These are phyloP conservation scores for Udeniomyces megalosporus DNA, from an alignment of 768 basidiomycete species.

Conservation along the genomic window DNA sequence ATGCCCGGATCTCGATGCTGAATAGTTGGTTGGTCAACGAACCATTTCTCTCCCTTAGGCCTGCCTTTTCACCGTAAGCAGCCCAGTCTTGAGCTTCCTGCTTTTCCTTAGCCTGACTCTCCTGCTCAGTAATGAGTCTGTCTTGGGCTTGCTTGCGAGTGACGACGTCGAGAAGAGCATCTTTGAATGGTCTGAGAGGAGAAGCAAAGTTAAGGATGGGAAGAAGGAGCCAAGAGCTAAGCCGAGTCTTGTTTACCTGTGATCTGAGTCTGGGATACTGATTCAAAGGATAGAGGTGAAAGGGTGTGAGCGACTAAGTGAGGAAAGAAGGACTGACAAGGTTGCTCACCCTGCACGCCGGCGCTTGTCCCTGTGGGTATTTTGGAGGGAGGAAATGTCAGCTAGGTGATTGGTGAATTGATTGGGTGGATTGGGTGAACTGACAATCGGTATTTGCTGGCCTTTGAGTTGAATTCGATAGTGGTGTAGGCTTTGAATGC, in stretches of 20 bases:
- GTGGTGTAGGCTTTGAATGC: neutral
- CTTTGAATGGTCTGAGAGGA: neutral
- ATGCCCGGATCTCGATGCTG: too few species aligned
- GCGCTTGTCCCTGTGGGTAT: neutral
- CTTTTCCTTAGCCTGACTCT: neutral
- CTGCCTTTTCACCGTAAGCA: neutral
- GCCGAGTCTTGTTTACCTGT: neutral
- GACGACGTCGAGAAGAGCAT: neutral
- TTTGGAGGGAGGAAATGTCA: too few species aligned
- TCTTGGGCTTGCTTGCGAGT: neutral
- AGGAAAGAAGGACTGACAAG: neutral
- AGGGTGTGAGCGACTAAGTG: neutral
- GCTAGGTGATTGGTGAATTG: neutral
- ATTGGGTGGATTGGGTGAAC: neutral
- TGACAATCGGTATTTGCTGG: neutral
- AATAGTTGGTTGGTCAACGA: too few species aligned
- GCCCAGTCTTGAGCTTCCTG: neutral
- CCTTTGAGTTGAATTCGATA: neutral
- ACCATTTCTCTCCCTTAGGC: neutral
- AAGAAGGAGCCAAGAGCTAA: neutral
- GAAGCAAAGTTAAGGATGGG: neutral
- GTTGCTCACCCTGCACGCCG: neutral
- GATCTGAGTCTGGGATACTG: constrained; percentile 1
- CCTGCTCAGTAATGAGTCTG: neutral
- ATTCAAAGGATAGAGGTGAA: neutral